A percentile compares a stretch with the other conserved stretches of the same genome.
Conservation (phyloP, 2,329 filamentous ascomycete genomes). For the Trichoderma sp. region DNA sequence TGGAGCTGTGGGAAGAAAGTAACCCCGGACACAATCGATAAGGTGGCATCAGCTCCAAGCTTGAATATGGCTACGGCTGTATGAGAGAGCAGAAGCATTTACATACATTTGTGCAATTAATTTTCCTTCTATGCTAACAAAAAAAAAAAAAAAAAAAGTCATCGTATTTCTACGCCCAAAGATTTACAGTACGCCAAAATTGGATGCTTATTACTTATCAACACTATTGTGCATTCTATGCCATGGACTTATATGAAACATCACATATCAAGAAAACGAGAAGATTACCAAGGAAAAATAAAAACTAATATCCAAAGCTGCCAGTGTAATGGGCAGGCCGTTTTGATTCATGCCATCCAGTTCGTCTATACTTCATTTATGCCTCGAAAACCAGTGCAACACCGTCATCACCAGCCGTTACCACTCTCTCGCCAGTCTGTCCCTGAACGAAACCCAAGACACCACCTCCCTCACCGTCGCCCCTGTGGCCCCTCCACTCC, state of each 20-base stretch:
- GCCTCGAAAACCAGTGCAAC: constrained; percentile 65
- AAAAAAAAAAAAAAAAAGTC: background rate
- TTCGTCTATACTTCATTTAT: constrained; percentile 26
- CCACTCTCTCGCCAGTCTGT: constrained; percentile 66
- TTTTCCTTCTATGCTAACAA: background rate
- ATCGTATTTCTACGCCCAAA: background rate
- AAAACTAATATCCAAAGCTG: background rate
- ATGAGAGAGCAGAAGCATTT: background rate
- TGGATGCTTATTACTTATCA: background rate
- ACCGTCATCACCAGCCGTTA: constrained; percentile 89
- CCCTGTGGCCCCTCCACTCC: constrained; percentile 88
- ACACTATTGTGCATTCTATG: background rate
- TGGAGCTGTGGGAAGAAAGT: constrained; percentile 15
- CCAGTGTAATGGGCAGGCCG: background rate
- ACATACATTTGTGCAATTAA: background rate
- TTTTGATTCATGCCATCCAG: background rate
- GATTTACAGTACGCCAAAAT: background rate
- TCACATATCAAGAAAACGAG: background rate
- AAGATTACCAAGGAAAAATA: background rate
- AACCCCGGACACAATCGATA: constrained; percentile 18
- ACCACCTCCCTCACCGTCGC: constrained; percentile 81
- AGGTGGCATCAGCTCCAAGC: background rate
- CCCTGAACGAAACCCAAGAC: constrained; percentile 89
- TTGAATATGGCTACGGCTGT: too few relatives aligned
- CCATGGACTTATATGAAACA: background rate